These are phyloP conservation scores for Scenedesmus sp. DNA, from an alignment of 163 green algal species.

Conservation along the genomic window DNA sequence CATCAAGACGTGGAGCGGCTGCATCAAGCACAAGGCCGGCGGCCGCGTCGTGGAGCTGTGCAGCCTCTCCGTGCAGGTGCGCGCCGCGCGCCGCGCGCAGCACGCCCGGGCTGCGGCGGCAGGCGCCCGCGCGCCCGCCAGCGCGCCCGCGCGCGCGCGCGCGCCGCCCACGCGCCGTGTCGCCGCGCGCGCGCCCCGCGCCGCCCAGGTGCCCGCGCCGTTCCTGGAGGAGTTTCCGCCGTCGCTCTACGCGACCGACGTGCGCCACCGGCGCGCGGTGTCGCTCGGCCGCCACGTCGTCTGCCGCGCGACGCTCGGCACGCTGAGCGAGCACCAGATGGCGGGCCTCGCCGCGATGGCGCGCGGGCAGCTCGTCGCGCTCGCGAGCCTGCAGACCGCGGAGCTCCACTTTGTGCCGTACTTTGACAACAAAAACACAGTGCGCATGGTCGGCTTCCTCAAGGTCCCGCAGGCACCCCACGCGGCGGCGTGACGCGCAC, in stretches of 20 bases:
- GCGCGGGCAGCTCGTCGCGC: conserved; percentile 36
- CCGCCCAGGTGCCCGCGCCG: conserved; percentile 30
- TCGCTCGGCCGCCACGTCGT: conserved; percentile 46
- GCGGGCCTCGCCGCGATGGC: conserved; percentile 33
- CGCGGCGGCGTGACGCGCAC: too few relatives aligned
- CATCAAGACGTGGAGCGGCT: conserved; percentile 29
- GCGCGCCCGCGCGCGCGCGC: too few relatives aligned
- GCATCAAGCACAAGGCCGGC: conserved; percentile 31
- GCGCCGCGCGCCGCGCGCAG: not conserved
- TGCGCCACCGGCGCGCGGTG: conserved; percentile 37
- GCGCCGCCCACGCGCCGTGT: too few relatives aligned
- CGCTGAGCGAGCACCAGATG: conserved; percentile 27
- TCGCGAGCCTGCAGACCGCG: conserved; percentile 33
- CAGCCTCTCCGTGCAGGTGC: conserved; percentile 33
- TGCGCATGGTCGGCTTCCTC: conserved; percentile 46
- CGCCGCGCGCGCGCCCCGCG: too few relatives aligned
- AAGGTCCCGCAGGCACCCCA: conserved; percentile 34
- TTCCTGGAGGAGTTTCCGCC: conserved; percentile 38
- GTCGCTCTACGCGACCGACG: conserved; percentile 26
- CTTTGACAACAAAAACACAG: conserved; percentile 42
- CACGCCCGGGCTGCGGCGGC: not conserved
- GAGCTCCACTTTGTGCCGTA: conserved; percentile 48
- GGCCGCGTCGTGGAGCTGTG: conserved; percentile 39
- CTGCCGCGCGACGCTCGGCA: conserved; percentile 7
- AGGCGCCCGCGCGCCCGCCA: too few relatives aligned